A percentile compares a stretch with the other conserved stretches of the same genome.
phyloP scores from a whole-genome alignment of 306 rosid genomes.

The Vicia faba region DNA sequence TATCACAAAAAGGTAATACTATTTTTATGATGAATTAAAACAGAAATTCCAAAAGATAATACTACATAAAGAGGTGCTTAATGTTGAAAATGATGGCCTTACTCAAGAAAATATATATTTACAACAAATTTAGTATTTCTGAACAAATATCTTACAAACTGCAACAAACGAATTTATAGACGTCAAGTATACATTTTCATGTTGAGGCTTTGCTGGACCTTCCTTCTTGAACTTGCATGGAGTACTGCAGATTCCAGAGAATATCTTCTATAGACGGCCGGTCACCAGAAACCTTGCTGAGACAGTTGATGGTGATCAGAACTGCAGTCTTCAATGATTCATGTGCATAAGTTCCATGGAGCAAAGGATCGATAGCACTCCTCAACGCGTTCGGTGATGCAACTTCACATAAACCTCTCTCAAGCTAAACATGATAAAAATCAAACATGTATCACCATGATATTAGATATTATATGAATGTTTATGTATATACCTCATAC shows the following conservation, averaged over 20 bases:
- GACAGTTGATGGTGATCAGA: constrained; percentile 72
- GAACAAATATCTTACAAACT: constrained; percentile 22
- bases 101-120: neutral
- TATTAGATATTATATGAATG: neutral
- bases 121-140: no score
- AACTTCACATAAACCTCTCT: constrained; percentile 59
- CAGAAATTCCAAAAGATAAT: no score
- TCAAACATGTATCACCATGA: neutral
- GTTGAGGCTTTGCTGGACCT: constrained; percentile 71
- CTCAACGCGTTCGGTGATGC: constrained; percentile 41
- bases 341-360: constrained; percentile 59
- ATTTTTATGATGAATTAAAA: no score
- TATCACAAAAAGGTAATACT: no score
- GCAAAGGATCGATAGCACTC: constrained; percentile 48
- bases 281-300: constrained; percentile 55
- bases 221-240: constrained; percentile 90
- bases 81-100: neutral
- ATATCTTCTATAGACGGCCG: constrained; percentile 91
- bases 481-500: constrained; percentile 51
- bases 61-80: no score
- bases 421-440: constrained; percentile 52
- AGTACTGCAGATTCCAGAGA: constrained; percentile 87
- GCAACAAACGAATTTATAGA: neutral
- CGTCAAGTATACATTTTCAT: constrained; percentile 29
- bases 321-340: constrained; percentile 70